Evolutionary conservation across 1,284 basidiomycete species (phyloP).

Genomic region (Psilocybe mexicana): DNA sequence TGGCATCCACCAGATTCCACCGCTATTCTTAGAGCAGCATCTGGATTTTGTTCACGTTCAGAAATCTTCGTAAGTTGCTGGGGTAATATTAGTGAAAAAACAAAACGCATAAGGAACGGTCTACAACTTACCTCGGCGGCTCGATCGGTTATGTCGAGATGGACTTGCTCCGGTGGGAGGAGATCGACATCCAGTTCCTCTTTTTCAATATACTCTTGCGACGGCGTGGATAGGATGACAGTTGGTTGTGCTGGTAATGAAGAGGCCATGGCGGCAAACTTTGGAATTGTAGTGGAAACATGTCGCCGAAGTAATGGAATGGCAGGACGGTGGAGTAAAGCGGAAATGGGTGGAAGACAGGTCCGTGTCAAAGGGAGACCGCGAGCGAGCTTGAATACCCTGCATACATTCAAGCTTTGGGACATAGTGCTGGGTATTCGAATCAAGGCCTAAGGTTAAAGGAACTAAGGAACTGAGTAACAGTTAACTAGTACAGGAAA

Average conservation of each 20-base stretch:
- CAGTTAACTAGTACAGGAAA: no score
- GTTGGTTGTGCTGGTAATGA: conserved; percentile 42
- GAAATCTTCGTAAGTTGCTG: conserved; percentile 73
- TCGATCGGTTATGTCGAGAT: conserved; percentile 62
- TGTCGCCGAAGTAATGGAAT: conserved; percentile 3
- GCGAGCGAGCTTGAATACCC: background rate
- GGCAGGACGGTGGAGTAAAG: background rate
- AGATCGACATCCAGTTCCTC: conserved; percentile 60
- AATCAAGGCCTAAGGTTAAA: no score
- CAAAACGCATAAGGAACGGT: no score
- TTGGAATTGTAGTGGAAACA: conserved; percentile 29
- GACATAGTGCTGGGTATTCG: background rate
- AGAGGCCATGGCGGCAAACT: conserved; percentile 33
- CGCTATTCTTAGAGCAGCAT: conserved; percentile 70
- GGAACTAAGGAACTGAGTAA: no score
- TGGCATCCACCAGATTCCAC: conserved; percentile 93
- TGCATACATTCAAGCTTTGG: background rate
- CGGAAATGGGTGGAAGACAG: background rate
- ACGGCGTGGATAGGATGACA: conserved; percentile 44
- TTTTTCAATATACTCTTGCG: conserved; percentile 47
- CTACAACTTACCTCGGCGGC: conserved; percentile 62
- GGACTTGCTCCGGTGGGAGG: conserved; percentile 45
- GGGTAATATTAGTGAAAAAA: background rate
- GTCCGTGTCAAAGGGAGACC: background rate
- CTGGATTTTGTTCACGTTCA: conserved; percentile 53